Conservation (phyloP, 2,329 filamentous ascomycete genomes). For the Fusarium secorum region DNA sequence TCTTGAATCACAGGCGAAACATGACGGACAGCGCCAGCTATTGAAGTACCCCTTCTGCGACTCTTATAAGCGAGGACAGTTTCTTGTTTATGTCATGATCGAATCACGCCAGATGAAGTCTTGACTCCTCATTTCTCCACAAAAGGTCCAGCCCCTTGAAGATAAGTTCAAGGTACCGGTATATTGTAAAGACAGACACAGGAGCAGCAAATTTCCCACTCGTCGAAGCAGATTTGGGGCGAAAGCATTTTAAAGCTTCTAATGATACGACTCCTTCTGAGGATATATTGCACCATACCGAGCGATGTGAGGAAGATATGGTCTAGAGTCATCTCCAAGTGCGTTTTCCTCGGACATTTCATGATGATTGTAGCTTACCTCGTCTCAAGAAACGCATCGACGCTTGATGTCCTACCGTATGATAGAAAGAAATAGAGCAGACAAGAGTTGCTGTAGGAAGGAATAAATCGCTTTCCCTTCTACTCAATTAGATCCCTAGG, state of each 20-base stretch:
- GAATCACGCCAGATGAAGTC: rapidly evolving
- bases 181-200: background rate
- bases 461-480: background rate
- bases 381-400: background rate
- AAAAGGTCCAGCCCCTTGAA: background rate
- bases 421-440: background rate
- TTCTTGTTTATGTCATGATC: background rate
- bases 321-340: background rate
- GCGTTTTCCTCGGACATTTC: rapidly evolving
- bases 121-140: background rate
- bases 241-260: background rate
- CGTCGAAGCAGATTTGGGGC: background rate
- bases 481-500: background rate
- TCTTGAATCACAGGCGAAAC: background rate
- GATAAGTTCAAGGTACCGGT: too few species aligned
- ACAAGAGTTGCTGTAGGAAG: background rate
- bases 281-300: background rate
- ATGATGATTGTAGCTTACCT: background rate
- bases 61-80: background rate
- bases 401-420: background rate
- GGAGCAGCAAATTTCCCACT: background rate
- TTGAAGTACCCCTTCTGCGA: background rate
- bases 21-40: background rate
- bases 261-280: background rate
- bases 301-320: rapidly evolving